phyloP scores from a whole-genome alignment of 2,329 filamentous ascomycete species.

The Calonectria crousiana region DNA sequence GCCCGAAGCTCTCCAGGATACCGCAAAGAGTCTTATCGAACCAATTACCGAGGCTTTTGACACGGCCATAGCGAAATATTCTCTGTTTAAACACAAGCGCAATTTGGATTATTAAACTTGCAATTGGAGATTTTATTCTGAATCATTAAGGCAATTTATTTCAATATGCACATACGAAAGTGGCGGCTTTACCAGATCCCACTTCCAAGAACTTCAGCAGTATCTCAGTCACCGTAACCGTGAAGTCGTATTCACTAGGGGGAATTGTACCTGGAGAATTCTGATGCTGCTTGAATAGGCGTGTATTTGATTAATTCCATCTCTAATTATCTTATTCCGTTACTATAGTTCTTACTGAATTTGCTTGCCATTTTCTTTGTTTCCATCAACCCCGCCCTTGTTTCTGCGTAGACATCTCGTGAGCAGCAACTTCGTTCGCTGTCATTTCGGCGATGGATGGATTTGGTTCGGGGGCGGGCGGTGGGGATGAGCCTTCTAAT shows the following conservation, averaged over 20 bases:
- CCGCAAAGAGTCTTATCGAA: constrained; percentile 51
- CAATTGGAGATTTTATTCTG: not conserved
- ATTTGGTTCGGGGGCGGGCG: not conserved
- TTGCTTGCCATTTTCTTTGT: not conserved
- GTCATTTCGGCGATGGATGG: not conserved
- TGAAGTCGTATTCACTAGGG: not conserved
- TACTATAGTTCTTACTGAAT: not conserved
- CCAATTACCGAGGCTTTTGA: constrained; percentile 55
- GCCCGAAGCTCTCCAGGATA: constrained; percentile 46
- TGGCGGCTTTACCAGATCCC: not conserved
- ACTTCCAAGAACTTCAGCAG: too few species aligned
- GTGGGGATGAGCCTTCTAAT: not conserved
- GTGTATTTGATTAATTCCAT: not conserved
- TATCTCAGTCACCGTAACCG: too few species aligned
- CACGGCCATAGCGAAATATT: constrained; percentile 51
- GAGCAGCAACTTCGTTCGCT: not conserved
- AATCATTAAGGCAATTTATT: too few species aligned
- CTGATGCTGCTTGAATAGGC: not conserved
- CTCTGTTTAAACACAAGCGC: constrained; percentile 13
- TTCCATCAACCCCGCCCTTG: too few species aligned
- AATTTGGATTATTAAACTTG: not conserved
- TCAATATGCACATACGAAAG: too few species aligned
- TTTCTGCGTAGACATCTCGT: not conserved
- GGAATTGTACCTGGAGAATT: not conserved
- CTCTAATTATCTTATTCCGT: not conserved